Evolutionary conservation across 306 rosid genomes (phyloP).

Genomic region (Cucumis cinereus): DNA sequence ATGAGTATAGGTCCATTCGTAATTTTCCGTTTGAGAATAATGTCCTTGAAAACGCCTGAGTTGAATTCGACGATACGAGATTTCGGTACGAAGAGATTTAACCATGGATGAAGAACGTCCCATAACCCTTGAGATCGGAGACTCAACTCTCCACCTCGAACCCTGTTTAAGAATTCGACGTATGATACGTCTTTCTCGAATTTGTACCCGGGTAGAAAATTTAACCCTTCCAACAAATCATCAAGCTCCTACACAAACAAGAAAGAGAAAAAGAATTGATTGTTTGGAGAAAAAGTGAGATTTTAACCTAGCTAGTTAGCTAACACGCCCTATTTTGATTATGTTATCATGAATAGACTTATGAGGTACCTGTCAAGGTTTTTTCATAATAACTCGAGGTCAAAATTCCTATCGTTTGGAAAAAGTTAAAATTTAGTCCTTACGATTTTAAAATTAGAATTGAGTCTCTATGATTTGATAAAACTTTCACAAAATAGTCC

Average conservation of each 20-base stretch:
- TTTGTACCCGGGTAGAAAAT: constrained; percentile 39
- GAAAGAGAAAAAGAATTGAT: not conserved
- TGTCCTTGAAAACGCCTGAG: constrained; percentile 41
- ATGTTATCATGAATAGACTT: no score
- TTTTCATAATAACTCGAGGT: no score
- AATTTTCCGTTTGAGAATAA: constrained; percentile 51
- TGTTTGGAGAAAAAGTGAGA: no score
- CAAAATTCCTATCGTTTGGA: no score
- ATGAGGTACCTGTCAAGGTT: no score
- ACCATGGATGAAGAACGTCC: constrained; percentile 95
- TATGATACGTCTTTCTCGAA: constrained; percentile 55
- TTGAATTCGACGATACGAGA: constrained; percentile 47
- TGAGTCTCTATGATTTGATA: no score
- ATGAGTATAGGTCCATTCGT: constrained; percentile 56
- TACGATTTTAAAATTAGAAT: no score
- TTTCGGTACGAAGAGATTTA: constrained; percentile 67
- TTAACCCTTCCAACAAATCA: constrained; percentile 34
- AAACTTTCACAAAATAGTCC: no score
- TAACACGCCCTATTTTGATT: no score
- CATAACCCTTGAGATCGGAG: constrained; percentile 71
- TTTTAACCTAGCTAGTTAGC: no score
- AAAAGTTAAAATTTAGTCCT: no score
- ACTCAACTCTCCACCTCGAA: constrained; percentile 55
- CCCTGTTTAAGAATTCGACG: constrained; percentile 65
- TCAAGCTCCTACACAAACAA: constrained; percentile 33